Conservation (phyloP, 2,329 filamentous ascomycete species). For the Colletotrichum sidae region DNA sequence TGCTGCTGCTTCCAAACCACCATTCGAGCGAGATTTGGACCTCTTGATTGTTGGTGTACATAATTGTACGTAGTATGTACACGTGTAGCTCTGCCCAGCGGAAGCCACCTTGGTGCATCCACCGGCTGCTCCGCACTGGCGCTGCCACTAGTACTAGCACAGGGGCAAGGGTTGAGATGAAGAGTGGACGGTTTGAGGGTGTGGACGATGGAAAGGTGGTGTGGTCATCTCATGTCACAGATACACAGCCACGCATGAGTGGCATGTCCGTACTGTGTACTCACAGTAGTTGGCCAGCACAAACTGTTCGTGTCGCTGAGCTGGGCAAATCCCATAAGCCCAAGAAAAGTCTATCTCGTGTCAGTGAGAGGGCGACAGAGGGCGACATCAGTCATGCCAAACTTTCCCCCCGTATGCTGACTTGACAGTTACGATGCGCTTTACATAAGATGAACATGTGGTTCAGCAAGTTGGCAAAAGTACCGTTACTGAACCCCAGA, state of each 20-base stretch:
- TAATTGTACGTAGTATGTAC: too few species aligned
- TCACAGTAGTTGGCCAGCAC: neutral
- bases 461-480: too few species aligned
- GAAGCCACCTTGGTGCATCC: constrained; percentile 36
- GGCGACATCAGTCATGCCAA: constrained; percentile 20
- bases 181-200: constrained; percentile 5
- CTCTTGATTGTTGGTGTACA: constrained; percentile 41
- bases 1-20: constrained; percentile 29
- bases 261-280: neutral
- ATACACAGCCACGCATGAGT: neutral
- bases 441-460: constrained; percentile 15
- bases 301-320: constrained; percentile 11
- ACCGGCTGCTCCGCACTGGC: constrained; percentile 23
- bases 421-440: neutral
- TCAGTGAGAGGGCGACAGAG: constrained; percentile 11
- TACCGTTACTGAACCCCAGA: too few species aligned
- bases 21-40: constrained; percentile 43
- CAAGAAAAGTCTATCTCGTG: neutral
- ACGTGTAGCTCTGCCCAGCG: constrained; percentile 31
- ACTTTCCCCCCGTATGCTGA: neutral
- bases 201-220: constrained; percentile 3
- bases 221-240: neutral
- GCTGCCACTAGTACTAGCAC: neutral
- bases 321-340: neutral
- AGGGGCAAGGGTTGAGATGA: constrained; percentile 34